Evolutionary conservation across 495 filamentous ascomycete genomes (phyloP), one percentile per base, ranked within the genome.

Genomic region (Patellaria atrata): DNA sequence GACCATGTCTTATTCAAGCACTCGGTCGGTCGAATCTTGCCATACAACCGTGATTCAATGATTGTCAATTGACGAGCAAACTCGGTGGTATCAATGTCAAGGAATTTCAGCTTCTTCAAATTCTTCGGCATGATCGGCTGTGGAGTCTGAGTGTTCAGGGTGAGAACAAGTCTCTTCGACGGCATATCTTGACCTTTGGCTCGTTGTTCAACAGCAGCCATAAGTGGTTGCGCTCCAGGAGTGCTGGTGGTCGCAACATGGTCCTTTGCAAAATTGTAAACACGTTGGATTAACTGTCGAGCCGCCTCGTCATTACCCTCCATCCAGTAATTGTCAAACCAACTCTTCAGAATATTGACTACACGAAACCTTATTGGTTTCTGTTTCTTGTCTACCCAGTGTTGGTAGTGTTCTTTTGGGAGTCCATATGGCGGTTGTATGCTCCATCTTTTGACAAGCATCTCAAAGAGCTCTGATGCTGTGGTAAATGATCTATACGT

Each of bases 241-340:
- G 91, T 94, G 47, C 85, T 83, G 0, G 85, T 89, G 13, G 82
- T 81, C 44, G 86, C 86, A 33, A 96, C 82, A 0, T 79, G 81
- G 43, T 93, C 84, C 53, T 79, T 82, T 17, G 85, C 87, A 53
- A 97, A 97, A 17, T 72, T 71, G 58, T 87, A 79, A 1, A 94
- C 83, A 42, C 82, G 74, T 44, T 81, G 77, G 31, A 96, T 79
- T 18, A 97, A 65, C 47, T 84, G 69, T 59, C 77, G 81, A 24
- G 79, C 82, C 16, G 75, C 71, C 24, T 89, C 81, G 51, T 77
- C 86, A 27, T 74, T 71, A 15, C 80, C 75, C 53, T 97, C 89
- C 89, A 96, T 94, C 89, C 89, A 97, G 55, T 85, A 94, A 39
- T 75, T 82, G 49, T 96, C 87, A 46, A 97, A 84, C 89, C 89